These are phyloP conservation scores for Pyrus bretschneideri DNA, from an alignment of 306 rosid species.

Conservation along the genomic window DNA sequence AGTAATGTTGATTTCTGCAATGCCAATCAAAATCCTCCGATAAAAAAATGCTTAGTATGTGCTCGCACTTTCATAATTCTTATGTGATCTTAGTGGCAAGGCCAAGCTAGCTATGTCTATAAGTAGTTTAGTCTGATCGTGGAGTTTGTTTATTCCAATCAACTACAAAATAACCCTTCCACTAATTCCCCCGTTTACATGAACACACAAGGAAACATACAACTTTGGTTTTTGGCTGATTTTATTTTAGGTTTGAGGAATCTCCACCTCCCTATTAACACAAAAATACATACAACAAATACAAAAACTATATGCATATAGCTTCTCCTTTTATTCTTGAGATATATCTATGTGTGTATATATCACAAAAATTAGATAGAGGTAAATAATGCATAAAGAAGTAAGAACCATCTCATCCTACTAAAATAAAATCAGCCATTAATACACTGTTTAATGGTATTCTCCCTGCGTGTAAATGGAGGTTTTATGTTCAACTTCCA, in stretches of 20 bases:
- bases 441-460: too few species aligned
- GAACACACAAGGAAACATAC: slow-evolving; percentile 2
- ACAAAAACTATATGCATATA: slow-evolving; percentile 8
- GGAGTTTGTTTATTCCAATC: neutral
- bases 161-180: neutral
- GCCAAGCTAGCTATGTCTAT: neutral
- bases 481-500: too few species aligned
- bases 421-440: neutral
- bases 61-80: neutral
- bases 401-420: slow-evolving; percentile 3
- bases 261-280: neutral
- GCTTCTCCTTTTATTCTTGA: neutral
- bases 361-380: too few species aligned
- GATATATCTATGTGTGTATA: too few species aligned
- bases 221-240: too few species aligned
- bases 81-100: neutral
- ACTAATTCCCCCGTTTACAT: neutral
- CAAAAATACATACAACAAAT: slow-evolving; percentile 6
- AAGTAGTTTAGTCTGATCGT: neutral
- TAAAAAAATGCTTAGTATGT: neutral
- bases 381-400: neutral
- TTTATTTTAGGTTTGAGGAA: slow-evolving; percentile 19
- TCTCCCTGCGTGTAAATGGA: too few species aligned
- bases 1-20: neutral
- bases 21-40: neutral